phyloP scores from a whole-genome alignment of 495 filamentous ascomycete genomes.

The Chaetomium cochliodes region DNA sequence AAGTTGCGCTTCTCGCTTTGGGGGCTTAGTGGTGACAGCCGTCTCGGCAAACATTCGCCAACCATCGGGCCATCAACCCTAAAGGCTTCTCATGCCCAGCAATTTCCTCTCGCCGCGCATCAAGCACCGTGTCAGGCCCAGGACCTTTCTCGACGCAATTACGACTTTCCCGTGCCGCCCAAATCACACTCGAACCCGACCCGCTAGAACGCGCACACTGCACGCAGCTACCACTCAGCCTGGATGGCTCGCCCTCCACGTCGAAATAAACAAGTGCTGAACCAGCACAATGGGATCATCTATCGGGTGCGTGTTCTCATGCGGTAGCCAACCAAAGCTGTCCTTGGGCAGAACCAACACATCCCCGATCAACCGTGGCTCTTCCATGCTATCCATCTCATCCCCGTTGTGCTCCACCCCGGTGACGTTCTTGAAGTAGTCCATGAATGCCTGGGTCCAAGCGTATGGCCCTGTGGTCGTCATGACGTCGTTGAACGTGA shows the following conservation, averaged over 20 bases:
- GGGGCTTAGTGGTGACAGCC: no score
- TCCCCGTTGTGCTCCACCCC: neutral
- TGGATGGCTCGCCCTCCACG: neutral
- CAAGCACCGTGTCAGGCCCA: no score
- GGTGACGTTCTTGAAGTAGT: neutral
- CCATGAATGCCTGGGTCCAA: neutral
- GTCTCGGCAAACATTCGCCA: no score
- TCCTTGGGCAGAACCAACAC: neutral
- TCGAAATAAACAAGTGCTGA: neutral
- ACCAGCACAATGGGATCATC: neutral
- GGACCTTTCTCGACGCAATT: no score
- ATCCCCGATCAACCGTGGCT: neutral
- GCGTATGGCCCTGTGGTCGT: neutral
- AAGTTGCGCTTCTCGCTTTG: no score
- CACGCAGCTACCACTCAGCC: neutral
- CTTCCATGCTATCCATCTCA: neutral
- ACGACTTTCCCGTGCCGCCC: no score
- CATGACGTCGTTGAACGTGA: neutral
- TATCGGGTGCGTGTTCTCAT: neutral
- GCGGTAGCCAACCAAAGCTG: neutral
- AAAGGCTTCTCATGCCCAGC: no score
- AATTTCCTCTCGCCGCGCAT: no score
- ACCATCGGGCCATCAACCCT: no score
- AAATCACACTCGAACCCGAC: no score
- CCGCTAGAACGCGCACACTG: no score